phyloP scores from a whole-genome alignment of 1,284 basidiomycete genomes.

The Kwoniella shivajii region DNA sequence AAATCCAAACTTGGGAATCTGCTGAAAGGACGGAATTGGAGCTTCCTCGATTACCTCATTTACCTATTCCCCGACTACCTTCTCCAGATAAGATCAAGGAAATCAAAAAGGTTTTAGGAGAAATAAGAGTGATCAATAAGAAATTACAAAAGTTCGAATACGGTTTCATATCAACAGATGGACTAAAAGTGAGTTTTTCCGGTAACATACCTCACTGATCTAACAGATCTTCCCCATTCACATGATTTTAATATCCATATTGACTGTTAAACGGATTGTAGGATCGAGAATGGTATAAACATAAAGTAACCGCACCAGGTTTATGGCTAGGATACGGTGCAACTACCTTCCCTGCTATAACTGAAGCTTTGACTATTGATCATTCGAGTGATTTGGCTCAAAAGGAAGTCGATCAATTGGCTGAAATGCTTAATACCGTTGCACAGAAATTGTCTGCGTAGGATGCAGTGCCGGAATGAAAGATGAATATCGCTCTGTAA shows the following conservation, averaged over 20 bases:
- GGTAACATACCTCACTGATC: neutral
- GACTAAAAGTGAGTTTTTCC: slow-evolving; percentile 59
- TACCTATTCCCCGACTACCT: slow-evolving; percentile 19
- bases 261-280: no score
- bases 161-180: slow-evolving; percentile 78
- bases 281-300: slow-evolving; percentile 80
- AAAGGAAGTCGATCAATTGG: slow-evolving; percentile 67
- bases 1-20: slow-evolving; percentile 7
- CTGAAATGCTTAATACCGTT: slow-evolving; percentile 49
- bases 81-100: slow-evolving; percentile 44
- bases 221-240: slow-evolving; percentile 8
- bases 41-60: slow-evolving; percentile 4
- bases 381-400: slow-evolving; percentile 64
- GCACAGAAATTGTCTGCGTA: slow-evolving; percentile 3
- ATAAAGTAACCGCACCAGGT: slow-evolving; percentile 86
- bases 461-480: no score
- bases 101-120: slow-evolving; percentile 65
- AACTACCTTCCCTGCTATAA: slow-evolving; percentile 70
- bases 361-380: slow-evolving; percentile 75
- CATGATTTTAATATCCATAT: no score
- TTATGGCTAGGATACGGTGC: slow-evolving; percentile 86
- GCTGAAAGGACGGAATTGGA: neutral
- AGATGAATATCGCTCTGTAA: no score
- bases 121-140: slow-evolving; percentile 68
- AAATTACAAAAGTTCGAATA: slow-evolving; percentile 75